These are phyloP conservation scores for Erodium maritimum DNA, from an alignment of 345 rosid genomes.

Conservation along the genomic window DNA sequence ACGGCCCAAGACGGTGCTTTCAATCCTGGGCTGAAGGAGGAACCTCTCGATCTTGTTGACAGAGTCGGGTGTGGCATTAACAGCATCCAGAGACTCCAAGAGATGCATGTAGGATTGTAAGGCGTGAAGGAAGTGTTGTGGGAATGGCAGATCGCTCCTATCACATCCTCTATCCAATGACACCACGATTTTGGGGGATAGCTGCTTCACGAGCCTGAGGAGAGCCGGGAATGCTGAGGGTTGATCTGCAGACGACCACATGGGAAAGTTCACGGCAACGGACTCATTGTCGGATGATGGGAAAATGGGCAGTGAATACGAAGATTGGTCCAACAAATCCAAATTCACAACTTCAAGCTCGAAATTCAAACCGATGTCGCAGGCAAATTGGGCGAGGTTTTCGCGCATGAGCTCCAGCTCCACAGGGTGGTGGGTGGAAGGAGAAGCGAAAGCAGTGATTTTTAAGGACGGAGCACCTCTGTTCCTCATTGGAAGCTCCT, in stretches of 20 bases:
- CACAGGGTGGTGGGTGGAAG: conserved; percentile 34
- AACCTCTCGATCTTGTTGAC: conserved; percentile 79
- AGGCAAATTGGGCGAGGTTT: conserved; percentile 57
- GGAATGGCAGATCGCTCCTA: conserved; percentile 58
- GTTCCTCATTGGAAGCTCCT: conserved; percentile 57
- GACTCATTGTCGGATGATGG: conserved; percentile 33
- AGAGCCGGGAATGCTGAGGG: conserved; percentile 43
- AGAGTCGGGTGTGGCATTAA: conserved; percentile 48
- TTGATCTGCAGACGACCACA: conserved; percentile 38
- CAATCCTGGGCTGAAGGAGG: conserved; percentile 57
- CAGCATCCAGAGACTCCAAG: conserved; percentile 78
- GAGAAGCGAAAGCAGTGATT: conserved; percentile 62
- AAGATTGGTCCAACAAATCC: conserved; percentile 40
- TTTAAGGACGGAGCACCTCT: conserved; percentile 47
- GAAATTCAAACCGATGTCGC: conserved; percentile 50
- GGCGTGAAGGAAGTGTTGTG: conserved; percentile 63
- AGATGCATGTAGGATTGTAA: conserved; percentile 49
- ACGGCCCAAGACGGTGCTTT: conserved; percentile 56
- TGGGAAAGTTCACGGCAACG: conserved; percentile 64
- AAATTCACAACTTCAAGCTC: conserved; percentile 53
- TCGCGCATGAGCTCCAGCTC: conserved; percentile 66
- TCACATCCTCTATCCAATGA: conserved; percentile 77
- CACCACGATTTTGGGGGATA: conserved; percentile 68
- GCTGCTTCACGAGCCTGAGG: conserved; percentile 61
- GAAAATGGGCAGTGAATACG: conserved; percentile 25